These are phyloP conservation scores for Mucor irregularis DNA, from an alignment of 371 early-diverging fungal species.

Conservation along the genomic window DNA sequence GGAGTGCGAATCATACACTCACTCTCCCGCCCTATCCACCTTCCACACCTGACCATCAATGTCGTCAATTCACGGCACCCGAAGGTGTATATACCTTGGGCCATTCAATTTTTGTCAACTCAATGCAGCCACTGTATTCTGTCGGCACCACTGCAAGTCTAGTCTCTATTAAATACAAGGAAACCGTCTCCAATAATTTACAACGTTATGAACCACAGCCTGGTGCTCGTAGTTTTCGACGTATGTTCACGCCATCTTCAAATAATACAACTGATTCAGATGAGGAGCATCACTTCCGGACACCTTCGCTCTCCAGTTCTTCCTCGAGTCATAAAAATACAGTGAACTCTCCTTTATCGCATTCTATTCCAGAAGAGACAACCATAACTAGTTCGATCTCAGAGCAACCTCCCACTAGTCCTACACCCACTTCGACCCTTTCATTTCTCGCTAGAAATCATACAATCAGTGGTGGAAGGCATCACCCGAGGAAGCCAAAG, in stretches of 20 bases:
- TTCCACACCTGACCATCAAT: conserved; percentile 37
- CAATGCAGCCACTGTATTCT: conserved; percentile 48
- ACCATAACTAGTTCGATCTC: no score
- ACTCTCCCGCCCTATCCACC: conserved; percentile 38
- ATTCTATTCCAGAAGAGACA: conserved; percentile 20
- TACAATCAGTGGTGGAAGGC: conserved; percentile 10
- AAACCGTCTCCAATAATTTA: conserved; percentile 33
- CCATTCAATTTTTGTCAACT: conserved; percentile 55
- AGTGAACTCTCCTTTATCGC: conserved; percentile 5
- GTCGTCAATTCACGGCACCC: conserved; percentile 49
- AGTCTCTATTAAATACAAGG: conserved; percentile 65
- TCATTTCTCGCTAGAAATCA: conserved; percentile 36
- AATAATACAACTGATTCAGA: conserved; percentile 17
- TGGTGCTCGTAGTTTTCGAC: conserved; percentile 37
- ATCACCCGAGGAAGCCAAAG: conserved; percentile 45
- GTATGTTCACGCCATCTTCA: conserved; percentile 18
- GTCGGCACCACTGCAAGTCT: conserved; percentile 57
- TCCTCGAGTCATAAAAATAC: conserved; percentile 25
- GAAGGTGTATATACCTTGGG: conserved; percentile 55
- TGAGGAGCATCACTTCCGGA: conserved; percentile 24
- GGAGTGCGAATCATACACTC: conserved; percentile 2
- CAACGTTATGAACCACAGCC: conserved; percentile 47
- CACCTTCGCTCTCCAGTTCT: conserved; percentile 35
- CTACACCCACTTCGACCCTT: conserved; percentile 26
- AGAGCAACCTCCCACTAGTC: no score